Conservation (phyloP, 176 grass and related monocot species). For the Neostapfia colusana region DNA sequence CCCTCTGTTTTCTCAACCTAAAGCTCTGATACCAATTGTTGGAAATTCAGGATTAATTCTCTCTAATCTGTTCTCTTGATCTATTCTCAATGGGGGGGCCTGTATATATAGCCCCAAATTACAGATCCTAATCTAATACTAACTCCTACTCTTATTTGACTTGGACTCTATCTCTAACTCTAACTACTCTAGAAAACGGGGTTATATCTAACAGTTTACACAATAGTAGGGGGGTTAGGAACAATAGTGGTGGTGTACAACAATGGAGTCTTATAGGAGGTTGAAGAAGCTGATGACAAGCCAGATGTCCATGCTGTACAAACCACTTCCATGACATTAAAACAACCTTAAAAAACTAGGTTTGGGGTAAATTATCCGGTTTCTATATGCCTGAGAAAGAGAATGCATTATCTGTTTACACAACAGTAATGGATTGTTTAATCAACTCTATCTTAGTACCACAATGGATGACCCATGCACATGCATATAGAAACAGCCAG, state of each 20-base stretch:
- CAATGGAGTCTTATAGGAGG: neutral
- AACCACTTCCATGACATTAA: neutral
- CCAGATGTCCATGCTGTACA: neutral
- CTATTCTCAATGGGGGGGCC: too few relatives aligned
- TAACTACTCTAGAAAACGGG: too few relatives aligned
- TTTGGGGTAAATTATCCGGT: neutral
- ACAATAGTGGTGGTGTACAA: neutral
- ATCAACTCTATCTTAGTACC: slow-evolving; percentile 26
- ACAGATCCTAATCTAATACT: too few relatives aligned
- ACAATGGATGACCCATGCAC: neutral
- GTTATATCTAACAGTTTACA: too few relatives aligned
- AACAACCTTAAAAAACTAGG: neutral
- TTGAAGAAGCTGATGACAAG: neutral
- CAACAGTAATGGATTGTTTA: slow-evolving; percentile 29
- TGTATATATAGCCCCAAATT: too few relatives aligned
- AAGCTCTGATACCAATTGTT: too few relatives aligned
- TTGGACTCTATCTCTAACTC: too few relatives aligned
- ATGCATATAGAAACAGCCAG: slow-evolving; percentile 28
- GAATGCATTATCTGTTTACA: slow-evolving; percentile 11
- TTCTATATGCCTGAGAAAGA: neutral
- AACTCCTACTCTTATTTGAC: too few relatives aligned
- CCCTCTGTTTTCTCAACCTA: too few relatives aligned
- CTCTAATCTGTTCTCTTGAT: too few relatives aligned
- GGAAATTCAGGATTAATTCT: too few relatives aligned
- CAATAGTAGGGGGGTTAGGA: too few relatives aligned